Percentiles rank a stretch among this genome's conserved stretches.
Conservation (phyloP, 225 moss, liverwort and hornwort species). For the Marchantia polymorpha region DNA sequence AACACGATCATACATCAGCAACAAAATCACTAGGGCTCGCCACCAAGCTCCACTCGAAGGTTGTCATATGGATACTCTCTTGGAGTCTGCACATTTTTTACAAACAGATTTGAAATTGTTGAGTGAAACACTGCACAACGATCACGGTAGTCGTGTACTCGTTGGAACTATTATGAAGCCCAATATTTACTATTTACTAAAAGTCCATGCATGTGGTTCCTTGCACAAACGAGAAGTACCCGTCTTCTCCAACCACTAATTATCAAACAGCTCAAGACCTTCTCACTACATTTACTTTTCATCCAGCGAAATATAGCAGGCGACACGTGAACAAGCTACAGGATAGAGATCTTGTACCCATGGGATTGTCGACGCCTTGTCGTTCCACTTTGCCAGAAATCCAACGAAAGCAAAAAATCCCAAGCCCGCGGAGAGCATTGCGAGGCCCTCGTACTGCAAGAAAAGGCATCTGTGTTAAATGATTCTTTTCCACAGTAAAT, state of each 20-base stretch:
- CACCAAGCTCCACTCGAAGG: slow-evolving; percentile 85
- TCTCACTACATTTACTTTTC: background rate
- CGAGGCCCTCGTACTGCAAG: slow-evolving; percentile 82
- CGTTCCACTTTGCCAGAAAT: slow-evolving; percentile 75
- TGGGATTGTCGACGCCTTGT: slow-evolving; percentile 89
- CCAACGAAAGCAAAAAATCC: slow-evolving; percentile 74
- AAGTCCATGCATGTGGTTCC: background rate
- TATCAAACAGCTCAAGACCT: background rate
- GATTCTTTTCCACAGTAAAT: no score
- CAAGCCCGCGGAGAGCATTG: slow-evolving; percentile 63
- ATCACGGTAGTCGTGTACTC: background rate
- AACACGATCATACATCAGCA: background rate
- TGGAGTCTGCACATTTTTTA: slow-evolving; percentile 56
- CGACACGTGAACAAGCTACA: background rate
- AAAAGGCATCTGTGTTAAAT: background rate
- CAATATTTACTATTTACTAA: background rate
- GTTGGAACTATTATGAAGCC: background rate
- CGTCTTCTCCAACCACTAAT: no score
- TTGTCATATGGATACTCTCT: slow-evolving; percentile 84
- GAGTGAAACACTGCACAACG: background rate
- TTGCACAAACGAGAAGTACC: background rate
- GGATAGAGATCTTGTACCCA: slow-evolving; percentile 45
- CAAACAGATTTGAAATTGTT: background rate
- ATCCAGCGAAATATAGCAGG: background rate
- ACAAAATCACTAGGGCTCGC: slow-evolving; percentile 44